phyloP scores from a whole-genome alignment of 1,284 basidiomycete species.

The Fistulina hepatica region DNA sequence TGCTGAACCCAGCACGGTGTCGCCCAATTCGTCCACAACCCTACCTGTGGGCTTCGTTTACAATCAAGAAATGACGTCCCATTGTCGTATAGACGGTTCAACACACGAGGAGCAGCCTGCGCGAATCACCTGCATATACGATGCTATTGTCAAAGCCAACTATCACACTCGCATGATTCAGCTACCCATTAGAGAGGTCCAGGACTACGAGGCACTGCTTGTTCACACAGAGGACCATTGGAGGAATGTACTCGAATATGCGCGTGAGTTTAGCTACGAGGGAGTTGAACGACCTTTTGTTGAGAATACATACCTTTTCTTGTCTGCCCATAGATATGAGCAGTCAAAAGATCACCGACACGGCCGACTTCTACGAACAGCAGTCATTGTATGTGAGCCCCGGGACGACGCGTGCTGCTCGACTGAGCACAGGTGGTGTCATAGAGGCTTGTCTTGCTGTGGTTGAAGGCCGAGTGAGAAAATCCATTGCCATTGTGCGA shows the following conservation, averaged over 20 bases:
- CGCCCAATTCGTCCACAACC: no score
- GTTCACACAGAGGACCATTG: constrained; percentile 88
- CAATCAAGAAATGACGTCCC: constrained; percentile 79
- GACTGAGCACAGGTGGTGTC: constrained; percentile 88
- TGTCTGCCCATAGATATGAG: constrained; percentile 44
- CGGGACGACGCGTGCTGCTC: constrained; percentile 76
- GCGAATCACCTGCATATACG: constrained; percentile 75
- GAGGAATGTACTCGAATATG: constrained; percentile 77
- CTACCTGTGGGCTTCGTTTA: constrained; percentile 92
- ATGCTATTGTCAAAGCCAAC: constrained; percentile 49
- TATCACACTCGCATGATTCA: constrained; percentile 67
- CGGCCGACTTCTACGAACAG: constrained; percentile 74
- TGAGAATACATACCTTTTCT: constrained; percentile 2
- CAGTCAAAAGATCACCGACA: constrained; percentile 61
- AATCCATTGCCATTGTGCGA: constrained; percentile 90
- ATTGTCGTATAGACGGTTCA: constrained; percentile 43
- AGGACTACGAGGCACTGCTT: constrained; percentile 70
- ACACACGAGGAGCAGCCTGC: constrained; percentile 82
- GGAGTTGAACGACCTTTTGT: constrained; percentile 2
- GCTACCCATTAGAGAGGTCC: constrained; percentile 66
- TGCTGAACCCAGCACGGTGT: no score
- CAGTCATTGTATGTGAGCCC: constrained; percentile 89
- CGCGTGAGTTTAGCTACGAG: constrained; percentile 39
- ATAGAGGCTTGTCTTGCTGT: constrained; percentile 88
- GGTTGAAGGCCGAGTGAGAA: constrained; percentile 70